Evolutionary conservation across 495 filamentous ascomycete genomes (phyloP).

Genomic region (Aspergillus ostianus): DNA sequence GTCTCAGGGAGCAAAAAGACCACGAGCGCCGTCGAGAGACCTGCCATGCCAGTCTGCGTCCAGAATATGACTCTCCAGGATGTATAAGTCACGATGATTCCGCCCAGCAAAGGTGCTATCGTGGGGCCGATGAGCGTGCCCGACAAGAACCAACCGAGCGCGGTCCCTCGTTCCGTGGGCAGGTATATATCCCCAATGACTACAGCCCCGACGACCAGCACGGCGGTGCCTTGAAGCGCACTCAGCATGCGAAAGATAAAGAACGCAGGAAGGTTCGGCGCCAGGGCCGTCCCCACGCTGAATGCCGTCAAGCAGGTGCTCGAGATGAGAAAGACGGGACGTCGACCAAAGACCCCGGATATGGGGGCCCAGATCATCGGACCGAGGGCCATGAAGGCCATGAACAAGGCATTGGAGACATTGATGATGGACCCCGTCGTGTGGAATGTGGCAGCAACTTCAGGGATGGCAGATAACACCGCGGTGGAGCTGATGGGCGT

Average conservation of each 20-base stretch:
- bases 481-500: conserved; percentile 17
- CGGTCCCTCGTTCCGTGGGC: conserved; percentile 15
- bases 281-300: conserved; percentile 14
- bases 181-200: conserved; percentile 14
- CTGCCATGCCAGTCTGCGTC: conserved; percentile 15
- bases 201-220: conserved; percentile 15
- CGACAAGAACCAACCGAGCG: conserved; percentile 14
- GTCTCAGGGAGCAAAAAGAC: conserved; percentile 16
- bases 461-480: conserved; percentile 17
- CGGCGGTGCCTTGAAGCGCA: conserved; percentile 14
- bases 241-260: conserved; percentile 19
- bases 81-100: conserved; percentile 19
- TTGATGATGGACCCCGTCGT: conserved; percentile 16
- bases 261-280: conserved; percentile 15
- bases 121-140: conserved; percentile 15
- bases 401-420: conserved; percentile 16
- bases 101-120: conserved; percentile 13
- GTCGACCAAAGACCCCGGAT: conserved; percentile 15
- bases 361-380: conserved; percentile 19
- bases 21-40: background rate
- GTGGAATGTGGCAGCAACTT: conserved; percentile 17
- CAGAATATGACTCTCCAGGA: conserved; percentile 20
- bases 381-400: conserved; percentile 19
- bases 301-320: conserved; percentile 7
- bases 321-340: conserved; percentile 5